Evolutionary conservation across 805 yeast species (phyloP).

Genomic region (Diddensiella transvaalensis): DNA sequence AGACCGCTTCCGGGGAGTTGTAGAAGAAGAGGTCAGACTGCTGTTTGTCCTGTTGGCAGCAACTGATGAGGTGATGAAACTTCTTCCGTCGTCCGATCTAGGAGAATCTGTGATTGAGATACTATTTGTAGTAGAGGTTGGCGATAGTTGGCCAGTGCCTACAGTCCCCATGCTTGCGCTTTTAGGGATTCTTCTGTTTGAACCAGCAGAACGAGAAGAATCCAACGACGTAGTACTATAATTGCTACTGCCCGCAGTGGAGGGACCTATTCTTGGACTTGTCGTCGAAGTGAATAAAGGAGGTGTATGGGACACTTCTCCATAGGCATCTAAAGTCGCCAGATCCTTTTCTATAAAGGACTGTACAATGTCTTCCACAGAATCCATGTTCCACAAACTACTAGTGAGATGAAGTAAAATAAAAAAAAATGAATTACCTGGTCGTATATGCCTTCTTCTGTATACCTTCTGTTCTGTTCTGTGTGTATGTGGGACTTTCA

Average conservation of each 20-base stretch:
- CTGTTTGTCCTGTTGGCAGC: neutral
- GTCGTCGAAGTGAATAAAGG: slow-evolving; percentile 20
- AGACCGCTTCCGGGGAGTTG: neutral
- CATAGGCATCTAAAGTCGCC: slow-evolving; percentile 31
- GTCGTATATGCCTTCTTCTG: neutral
- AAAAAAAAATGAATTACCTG: too few relatives aligned
- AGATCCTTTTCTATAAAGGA: slow-evolving; percentile 32
- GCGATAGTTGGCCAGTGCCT: slow-evolving; percentile 4
- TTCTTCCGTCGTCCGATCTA: neutral
- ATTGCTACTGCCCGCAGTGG: neutral
- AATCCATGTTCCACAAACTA: too few relatives aligned
- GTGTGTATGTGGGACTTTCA: too few relatives aligned
- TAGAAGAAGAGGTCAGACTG: neutral
- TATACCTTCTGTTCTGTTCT: neutral
- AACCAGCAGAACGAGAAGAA: slow-evolving; percentile 4
- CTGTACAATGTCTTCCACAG: slow-evolving; percentile 29
- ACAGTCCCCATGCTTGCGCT: neutral
- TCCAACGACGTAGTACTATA: too few relatives aligned
- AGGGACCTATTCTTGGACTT: slow-evolving; percentile 11
- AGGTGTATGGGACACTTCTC: slow-evolving; percentile 23
- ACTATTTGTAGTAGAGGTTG: slow-evolving; percentile 6
- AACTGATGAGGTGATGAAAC: neutral
- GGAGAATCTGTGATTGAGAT: slow-evolving; percentile 1
- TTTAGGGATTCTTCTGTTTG: slow-evolving; percentile 14
- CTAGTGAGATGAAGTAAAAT: too few relatives aligned